phyloP scores from a whole-genome alignment of 2,329 filamentous ascomycete species.

The Diaporthe sp. region DNA sequence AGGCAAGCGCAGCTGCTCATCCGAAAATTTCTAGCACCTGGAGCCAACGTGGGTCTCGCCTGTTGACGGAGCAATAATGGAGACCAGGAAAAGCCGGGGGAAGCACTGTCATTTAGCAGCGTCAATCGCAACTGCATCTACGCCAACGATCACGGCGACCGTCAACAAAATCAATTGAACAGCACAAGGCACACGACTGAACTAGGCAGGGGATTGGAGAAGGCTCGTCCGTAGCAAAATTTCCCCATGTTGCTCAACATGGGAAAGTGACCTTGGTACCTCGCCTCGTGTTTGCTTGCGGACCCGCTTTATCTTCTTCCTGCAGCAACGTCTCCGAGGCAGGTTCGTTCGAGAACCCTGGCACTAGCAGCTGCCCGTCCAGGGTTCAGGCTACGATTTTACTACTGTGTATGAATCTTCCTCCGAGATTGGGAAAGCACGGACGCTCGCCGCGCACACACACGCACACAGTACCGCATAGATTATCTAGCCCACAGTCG shows the following conservation, averaged over 20 bases:
- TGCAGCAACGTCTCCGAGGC: background rate
- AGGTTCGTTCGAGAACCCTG: constrained; percentile 24
- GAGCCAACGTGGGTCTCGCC: constrained; percentile 33
- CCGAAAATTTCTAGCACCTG: constrained; percentile 24
- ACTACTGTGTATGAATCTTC: background rate
- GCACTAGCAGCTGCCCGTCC: background rate
- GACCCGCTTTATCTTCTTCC: constrained; percentile 25
- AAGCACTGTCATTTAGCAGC: constrained; percentile 8
- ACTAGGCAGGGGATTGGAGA: constrained; percentile 12
- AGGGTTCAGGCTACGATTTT: constrained; percentile 15
- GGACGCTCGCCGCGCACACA: constrained; percentile 8
- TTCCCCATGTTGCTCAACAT: constrained; percentile 35
- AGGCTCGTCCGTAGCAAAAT: background rate
- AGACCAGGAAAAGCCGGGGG: constrained; percentile 4
- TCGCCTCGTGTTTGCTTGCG: constrained; percentile 25
- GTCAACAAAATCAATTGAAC: constrained; percentile 5
- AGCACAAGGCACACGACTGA: background rate
- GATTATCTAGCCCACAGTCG: background rate
- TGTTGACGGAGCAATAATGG: constrained; percentile 30
- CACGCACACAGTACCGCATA: background rate
- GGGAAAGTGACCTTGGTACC: constrained; percentile 42
- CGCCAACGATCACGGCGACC: background rate
- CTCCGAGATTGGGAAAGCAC: constrained; percentile 9
- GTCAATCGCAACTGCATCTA: constrained; percentile 5
- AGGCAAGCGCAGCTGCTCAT: constrained; percentile 32